phyloP scores from a whole-genome alignment of 768 basidiomycete species.

The Boletus tomentosulus region DNA sequence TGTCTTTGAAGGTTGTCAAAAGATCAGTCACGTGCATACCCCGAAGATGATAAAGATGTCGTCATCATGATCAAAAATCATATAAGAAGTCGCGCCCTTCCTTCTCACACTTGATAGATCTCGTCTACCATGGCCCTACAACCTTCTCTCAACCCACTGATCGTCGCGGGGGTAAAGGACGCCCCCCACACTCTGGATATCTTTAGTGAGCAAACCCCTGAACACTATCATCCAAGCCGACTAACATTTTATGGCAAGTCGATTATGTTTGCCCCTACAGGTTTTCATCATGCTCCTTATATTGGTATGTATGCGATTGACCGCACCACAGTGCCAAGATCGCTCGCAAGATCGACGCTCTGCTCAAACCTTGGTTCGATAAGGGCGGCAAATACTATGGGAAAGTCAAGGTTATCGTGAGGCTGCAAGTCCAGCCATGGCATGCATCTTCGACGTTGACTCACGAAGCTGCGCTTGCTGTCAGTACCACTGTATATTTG shows the following conservation, averaged over 20 bases:
- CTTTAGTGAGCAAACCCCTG: conserved; percentile 48
- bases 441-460: conserved; percentile 69
- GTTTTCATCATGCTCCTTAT: conserved; percentile 26
- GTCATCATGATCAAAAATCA: background rate
- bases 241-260: conserved; percentile 39
- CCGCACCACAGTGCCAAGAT: conserved; percentile 50
- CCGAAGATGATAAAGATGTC: background rate
- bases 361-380: conserved; percentile 57
- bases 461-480: conserved; percentile 81
- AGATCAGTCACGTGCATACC: background rate
- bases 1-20: too few relatives aligned
- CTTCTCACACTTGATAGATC: background rate
- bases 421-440: conserved; percentile 77
- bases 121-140: conserved; percentile 62
- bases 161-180: conserved; percentile 53
- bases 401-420: conserved; percentile 69
- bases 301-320: background rate
- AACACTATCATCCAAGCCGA: background rate
- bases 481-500: conserved; percentile 28
- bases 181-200: conserved; percentile 79
- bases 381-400: conserved; percentile 60
- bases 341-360: conserved; percentile 51
- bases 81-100: background rate
- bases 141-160: conserved; percentile 63
- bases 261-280: conserved; percentile 88